These are phyloP conservation scores for Myrmaecium sp. DNA, from an alignment of 2,329 filamentous ascomycete genomes.

Conservation along the genomic window DNA sequence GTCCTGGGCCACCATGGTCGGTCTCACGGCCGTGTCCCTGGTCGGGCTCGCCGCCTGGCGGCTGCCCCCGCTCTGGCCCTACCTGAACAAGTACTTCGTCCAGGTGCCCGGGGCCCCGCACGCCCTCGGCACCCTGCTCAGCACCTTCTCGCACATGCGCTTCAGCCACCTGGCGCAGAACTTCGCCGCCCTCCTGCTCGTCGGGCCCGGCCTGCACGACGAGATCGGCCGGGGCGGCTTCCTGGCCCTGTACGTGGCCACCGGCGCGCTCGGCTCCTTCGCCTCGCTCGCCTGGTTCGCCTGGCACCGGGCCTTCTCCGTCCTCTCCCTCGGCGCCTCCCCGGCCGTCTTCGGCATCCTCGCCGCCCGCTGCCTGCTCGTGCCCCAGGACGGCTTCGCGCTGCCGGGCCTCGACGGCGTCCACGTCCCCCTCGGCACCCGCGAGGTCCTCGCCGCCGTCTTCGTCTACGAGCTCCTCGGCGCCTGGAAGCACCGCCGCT, in stretches of 20 bases:
- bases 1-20: constrained; percentile 32
- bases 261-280: constrained; percentile 9
- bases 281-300: background rate
- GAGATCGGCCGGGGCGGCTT: constrained; percentile 19
- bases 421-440: too few species aligned
- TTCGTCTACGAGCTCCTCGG: too few species aligned
- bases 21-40: constrained; percentile 43
- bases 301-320: background rate
- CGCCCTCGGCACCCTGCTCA: constrained; percentile 43
- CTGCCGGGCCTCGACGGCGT: too few species aligned
- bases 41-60: constrained; percentile 43
- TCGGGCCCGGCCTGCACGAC: constrained; percentile 35
- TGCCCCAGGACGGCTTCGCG: background rate
- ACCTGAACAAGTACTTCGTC: constrained; percentile 53
- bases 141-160: constrained; percentile 52
- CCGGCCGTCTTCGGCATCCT: background rate
- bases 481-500: too few species aligned
- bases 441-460: too few species aligned
- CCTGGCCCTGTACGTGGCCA: constrained; percentile 17
- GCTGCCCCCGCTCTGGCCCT: constrained; percentile 44
- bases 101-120: constrained; percentile 47
- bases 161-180: constrained; percentile 46
- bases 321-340: background rate
- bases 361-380: background rate
- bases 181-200: constrained; percentile 46